phyloP scores from a whole-genome alignment of 1,284 basidiomycete species.

The Rhodotorula mucilaginosa region DNA sequence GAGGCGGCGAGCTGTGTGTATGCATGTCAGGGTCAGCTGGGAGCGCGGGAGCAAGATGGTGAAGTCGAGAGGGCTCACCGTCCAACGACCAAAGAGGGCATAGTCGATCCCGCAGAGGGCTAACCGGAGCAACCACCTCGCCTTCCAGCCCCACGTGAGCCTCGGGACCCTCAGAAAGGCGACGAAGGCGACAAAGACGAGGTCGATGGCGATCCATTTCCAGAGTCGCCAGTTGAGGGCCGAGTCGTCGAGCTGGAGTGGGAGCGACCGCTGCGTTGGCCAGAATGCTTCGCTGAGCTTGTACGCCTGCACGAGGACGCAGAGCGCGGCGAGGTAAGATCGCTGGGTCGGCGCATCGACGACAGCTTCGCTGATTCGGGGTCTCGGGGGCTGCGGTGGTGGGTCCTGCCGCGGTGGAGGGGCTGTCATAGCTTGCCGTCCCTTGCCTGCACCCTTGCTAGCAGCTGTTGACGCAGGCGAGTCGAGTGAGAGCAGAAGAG shows the following conservation, averaged over 20 bases:
- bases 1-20: slow-evolving; percentile 41
- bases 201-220: slow-evolving; percentile 72
- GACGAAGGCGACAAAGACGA: slow-evolving; percentile 61
- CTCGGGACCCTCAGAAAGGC: slow-evolving; percentile 72
- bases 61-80: slow-evolving; percentile 34
- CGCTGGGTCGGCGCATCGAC: slow-evolving; percentile 56
- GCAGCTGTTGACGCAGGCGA: not conserved
- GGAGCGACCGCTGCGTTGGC: slow-evolving; percentile 13
- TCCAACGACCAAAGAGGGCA: slow-evolving; percentile 62
- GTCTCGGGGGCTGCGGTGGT: slow-evolving; percentile 13
- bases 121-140: slow-evolving; percentile 63
- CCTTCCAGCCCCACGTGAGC: slow-evolving; percentile 55
- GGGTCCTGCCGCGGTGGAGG: not conserved
- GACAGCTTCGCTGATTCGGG: slow-evolving; percentile 48
- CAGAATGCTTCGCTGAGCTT: slow-evolving; percentile 15
- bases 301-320: slow-evolving; percentile 54
- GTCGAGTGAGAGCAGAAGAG: not conserved
- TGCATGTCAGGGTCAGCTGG: slow-evolving; percentile 18
- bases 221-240: slow-evolving; percentile 43
- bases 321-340: slow-evolving; percentile 54
- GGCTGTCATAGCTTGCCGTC: not conserved
- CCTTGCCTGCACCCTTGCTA: not conserved
- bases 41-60: not conserved
- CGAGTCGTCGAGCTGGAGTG: not conserved
- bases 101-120: slow-evolving; percentile 63